phyloP scores from a whole-genome alignment of 2,329 filamentous ascomycete genomes.

The Lachnellula arida region DNA sequence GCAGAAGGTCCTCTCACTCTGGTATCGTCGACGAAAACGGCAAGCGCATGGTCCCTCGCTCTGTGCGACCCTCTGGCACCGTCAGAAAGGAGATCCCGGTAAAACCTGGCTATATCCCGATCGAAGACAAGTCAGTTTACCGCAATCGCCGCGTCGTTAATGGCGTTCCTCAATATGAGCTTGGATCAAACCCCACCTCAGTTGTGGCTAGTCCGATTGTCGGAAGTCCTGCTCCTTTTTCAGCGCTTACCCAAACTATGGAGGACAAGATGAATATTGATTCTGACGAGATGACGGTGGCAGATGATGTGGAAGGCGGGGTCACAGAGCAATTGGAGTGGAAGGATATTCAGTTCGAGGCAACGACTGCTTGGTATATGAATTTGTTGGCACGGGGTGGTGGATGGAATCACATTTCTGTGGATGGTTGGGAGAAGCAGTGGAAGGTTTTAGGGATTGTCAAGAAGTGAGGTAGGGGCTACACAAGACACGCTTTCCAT shows the following conservation, averaged over 20 bases:
- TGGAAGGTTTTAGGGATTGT: neutral
- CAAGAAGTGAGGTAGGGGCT: neutral
- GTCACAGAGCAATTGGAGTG: neutral
- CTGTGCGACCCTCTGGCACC: slow-evolving; percentile 75
- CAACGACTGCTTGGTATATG: slow-evolving; percentile 1
- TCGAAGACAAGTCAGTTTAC: slow-evolving; percentile 90
- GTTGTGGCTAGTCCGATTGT: neutral
- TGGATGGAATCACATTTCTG: slow-evolving; percentile 1
- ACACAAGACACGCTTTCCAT: neutral
- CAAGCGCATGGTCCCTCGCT: slow-evolving; percentile 79
- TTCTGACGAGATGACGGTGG: neutral
- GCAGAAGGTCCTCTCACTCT: slow-evolving; percentile 37
- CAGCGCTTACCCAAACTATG: too few species aligned
- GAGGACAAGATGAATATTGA: neutral
- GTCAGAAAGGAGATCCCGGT: slow-evolving; percentile 86
- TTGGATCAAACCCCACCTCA: neutral
- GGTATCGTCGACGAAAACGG: slow-evolving; percentile 71
- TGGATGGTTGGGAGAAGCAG: neutral
- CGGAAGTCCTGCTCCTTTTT: neutral
- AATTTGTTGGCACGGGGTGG: neutral
- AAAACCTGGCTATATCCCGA: slow-evolving; percentile 81
- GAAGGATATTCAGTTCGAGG: neutral
- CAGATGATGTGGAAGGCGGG: neutral
- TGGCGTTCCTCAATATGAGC: neutral
- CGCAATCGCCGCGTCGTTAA: slow-evolving; percentile 57